Evolutionary conservation across 805 yeast genomes (phyloP).

Genomic region (Sungouiozyma intestinalis): DNA sequence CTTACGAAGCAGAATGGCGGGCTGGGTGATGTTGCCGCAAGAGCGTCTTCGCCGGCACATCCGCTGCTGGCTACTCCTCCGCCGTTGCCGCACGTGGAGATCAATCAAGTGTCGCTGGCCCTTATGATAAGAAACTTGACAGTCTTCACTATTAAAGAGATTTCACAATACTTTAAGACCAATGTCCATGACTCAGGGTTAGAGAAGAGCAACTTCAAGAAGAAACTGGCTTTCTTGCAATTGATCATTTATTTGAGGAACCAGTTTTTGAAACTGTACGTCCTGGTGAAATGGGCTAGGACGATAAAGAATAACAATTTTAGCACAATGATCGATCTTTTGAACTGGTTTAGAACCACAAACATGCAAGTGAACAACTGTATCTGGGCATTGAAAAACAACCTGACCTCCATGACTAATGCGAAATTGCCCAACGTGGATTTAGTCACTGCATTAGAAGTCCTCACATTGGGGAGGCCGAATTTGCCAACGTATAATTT

Average conservation of each 20-base stretch:
- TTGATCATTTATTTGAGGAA: conserved; percentile 65
- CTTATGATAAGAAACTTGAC: conserved; percentile 25
- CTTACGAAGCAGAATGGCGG: not conserved
- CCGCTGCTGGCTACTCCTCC: conserved; percentile 9
- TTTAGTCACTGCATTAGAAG: conserved; percentile 76
- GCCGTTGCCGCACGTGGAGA: conserved; percentile 27
- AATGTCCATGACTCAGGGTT: conserved; percentile 14
- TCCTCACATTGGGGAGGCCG: conserved; percentile 68
- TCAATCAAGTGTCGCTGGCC: conserved; percentile 26
- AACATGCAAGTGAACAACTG: conserved; percentile 55
- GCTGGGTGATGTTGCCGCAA: not conserved
- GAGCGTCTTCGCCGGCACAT: not conserved
- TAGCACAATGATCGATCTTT: conserved; percentile 67
- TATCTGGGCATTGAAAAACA: conserved; percentile 58
- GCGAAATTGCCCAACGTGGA: conserved; percentile 94
- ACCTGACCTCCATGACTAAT: conserved; percentile 49
- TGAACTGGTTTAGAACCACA: conserved; percentile 79
- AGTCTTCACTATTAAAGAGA: conserved; percentile 25
- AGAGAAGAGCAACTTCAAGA: conserved; percentile 28
- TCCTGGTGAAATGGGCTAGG: conserved; percentile 78
- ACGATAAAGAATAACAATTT: conserved; percentile 55
- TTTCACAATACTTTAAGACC: conserved; percentile 27
- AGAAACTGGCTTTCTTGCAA: conserved; percentile 61
- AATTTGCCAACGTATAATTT: conserved; percentile 55
- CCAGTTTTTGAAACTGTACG: conserved; percentile 76